Conservation (phyloP, 164 flowering plant genomes). For the Vitis rupestris region DNA sequence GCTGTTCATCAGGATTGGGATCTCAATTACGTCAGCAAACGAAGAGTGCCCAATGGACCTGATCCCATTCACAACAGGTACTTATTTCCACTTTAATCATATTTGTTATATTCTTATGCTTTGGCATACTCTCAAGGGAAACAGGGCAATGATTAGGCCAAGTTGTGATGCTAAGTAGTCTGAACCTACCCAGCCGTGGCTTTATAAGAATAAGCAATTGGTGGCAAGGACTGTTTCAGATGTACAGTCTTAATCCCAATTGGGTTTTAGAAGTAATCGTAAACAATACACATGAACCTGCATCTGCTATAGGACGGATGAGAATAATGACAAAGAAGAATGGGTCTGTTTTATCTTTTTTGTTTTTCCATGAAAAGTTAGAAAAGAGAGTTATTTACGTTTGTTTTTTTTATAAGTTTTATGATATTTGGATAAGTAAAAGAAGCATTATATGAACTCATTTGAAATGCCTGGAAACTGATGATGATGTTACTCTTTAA, state of each 20-base stretch:
- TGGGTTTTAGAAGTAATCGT: no score
- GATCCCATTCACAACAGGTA: slow-evolving; percentile 74
- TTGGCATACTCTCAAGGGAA: background rate
- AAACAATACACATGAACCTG: no score
- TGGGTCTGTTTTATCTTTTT: background rate
- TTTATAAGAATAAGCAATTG: background rate
- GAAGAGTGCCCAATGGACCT: slow-evolving; percentile 61
- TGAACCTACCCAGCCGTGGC: background rate
- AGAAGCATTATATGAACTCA: background rate
- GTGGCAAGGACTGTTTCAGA: no score
- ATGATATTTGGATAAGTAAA: background rate
- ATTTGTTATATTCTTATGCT: background rate
- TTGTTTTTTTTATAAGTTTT: background rate
- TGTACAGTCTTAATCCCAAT: no score
- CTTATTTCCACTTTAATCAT: background rate
- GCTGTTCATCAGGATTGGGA: slow-evolving; percentile 12
- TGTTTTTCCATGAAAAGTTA: background rate
- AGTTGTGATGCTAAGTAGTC: background rate
- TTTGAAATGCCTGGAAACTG: slow-evolving; percentile 21
- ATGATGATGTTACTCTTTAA: slow-evolving; percentile 21
- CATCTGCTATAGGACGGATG: no score
- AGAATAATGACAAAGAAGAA: no score
- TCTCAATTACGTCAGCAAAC: slow-evolving; percentile 42
- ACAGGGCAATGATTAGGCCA: background rate
- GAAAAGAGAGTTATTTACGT: background rate